These are phyloP conservation scores for Coelastrella sp. DNA, from an alignment of 139 green algal species.

Conservation along the genomic window DNA sequence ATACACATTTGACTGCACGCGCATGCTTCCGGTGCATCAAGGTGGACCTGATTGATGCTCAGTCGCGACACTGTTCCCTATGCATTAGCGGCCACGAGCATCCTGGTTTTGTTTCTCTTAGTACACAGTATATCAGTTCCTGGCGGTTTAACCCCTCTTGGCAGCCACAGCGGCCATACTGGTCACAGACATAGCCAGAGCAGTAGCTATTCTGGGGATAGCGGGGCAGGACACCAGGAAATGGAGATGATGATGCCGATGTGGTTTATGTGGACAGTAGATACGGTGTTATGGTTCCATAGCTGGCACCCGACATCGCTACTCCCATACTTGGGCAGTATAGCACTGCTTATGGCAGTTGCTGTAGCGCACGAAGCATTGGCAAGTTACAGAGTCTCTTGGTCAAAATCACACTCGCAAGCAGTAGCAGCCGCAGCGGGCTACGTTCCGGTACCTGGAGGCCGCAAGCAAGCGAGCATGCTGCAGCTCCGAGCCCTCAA, in stretches of 20 bases:
- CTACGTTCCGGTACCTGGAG: slow-evolving; percentile 14
- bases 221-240: background rate
- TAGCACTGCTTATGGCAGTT: background rate
- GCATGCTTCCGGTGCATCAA: background rate
- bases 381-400: slow-evolving; percentile 33
- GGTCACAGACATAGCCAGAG: background rate
- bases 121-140: background rate
- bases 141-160: background rate
- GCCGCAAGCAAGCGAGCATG: background rate
- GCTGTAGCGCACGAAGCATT: slow-evolving; percentile 40
- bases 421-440: background rate
- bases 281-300: slow-evolving; percentile 42
- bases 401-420: background rate
- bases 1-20: too few species aligned
- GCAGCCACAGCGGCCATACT: background rate
- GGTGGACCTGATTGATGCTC: background rate
- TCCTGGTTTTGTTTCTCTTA: background rate
- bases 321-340: background rate
- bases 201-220: background rate
- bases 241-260: slow-evolving; percentile 51
- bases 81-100: background rate
- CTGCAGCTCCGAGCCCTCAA: background rate
- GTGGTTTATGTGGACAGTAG: slow-evolving; percentile 30
- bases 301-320: slow-evolving; percentile 4
- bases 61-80: background rate